phyloP scores from a whole-genome alignment of 225 moss, liverwort and hornwort genomes.

The Antitrichia curtipendula region DNA sequence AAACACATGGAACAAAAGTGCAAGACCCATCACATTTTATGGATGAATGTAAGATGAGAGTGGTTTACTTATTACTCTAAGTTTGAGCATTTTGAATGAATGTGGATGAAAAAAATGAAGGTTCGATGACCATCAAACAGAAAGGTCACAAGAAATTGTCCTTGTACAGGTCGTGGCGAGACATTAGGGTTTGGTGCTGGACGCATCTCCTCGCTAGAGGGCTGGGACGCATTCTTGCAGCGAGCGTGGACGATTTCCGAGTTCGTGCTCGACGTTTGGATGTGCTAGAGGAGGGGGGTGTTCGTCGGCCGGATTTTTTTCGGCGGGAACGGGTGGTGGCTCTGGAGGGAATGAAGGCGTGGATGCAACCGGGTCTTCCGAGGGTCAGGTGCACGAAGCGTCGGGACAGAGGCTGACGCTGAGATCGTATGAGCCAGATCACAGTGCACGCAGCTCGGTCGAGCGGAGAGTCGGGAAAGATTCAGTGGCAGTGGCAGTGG shows the following conservation, averaged over 20 bases:
- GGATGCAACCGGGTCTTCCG: neutral
- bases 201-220: neutral
- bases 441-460: constrained; percentile 11
- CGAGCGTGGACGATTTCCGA: neutral
- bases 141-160: neutral
- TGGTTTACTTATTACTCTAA: neutral
- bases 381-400: neutral
- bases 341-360: constrained; percentile 24
- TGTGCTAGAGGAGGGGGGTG: neutral
- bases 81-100: neutral
- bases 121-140: neutral
- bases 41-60: neutral
- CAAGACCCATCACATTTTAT: neutral
- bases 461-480: neutral
- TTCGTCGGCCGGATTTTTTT: neutral
- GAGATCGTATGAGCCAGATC: constrained; percentile 30
- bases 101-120: neutral
- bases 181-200: constrained; percentile 12
- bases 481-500: neutral
- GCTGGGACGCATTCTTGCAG: neutral
- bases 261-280: neutral
- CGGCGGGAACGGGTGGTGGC: neutral
- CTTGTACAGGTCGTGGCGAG: neutral
- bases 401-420: constrained; percentile 5
- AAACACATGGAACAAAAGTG: neutral